Evolutionary conservation across 1,284 basidiomycete genomes (phyloP), one percentile per base, ranked within the genome.

Genomic region (Boletus calvinii): DNA sequence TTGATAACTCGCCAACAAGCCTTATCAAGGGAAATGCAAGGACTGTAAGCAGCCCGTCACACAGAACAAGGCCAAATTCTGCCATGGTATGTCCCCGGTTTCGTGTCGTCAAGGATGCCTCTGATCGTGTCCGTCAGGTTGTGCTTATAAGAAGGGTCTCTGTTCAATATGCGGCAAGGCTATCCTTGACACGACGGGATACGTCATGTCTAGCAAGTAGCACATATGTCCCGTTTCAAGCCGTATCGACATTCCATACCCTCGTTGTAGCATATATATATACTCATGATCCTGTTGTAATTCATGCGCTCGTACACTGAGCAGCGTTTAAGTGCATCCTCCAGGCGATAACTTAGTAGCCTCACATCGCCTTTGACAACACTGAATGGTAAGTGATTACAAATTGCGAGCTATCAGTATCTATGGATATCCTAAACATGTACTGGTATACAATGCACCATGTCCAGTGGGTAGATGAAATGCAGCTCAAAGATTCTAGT

Each of bases 141-240:
- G 90, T 65, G 90, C 90, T 13, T 92, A 87, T 70, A 91, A 85
- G 74, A 90, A 88, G 62, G 90, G 90, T 12, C 69, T 86, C 30
- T 92, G 90, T 62, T 81, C 87, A 37, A 90, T 92, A 72, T 92
- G 90, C 59, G 90, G 89, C 60, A 90, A 90, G 64, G 74, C 85
- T 64, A 87, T 92, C 49, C 77, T 92, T 35, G 90, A 92, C 66
- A 91, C 87, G 5, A 81, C 79, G 3, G 83, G 87, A 60, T 92
- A 92, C 67, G 80, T 79, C 52, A 92, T 92, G 89, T 88, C 87
- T 32, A 81, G 80, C 71, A 92, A 92, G 67, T 91, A 77, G 46
- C 20, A n/a, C n/a, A n/a, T n/a, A 13, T n/a, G 26, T 46, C 29
- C 17, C 20, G 6, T 50, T 45, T 30, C 6, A 22, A 26, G 7